These are phyloP conservation scores for Aspergillus sp. DNA, from an alignment of 2,329 filamentous ascomycete genomes.

Conservation along the genomic window DNA sequence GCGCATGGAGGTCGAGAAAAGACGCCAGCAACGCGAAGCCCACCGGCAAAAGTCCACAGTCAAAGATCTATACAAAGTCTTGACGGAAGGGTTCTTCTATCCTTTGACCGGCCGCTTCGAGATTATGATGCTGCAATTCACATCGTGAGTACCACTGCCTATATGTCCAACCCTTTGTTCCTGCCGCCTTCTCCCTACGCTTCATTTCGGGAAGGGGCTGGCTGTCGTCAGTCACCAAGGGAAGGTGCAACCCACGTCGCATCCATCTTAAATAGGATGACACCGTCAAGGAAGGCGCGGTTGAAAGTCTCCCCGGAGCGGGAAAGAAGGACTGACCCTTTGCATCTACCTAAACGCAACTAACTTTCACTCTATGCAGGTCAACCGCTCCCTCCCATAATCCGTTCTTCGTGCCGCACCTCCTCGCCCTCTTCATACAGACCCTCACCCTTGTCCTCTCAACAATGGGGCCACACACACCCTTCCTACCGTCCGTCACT, in stretches of 20 bases:
- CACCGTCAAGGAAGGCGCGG: background rate
- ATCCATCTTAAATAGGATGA: background rate
- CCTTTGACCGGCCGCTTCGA: conserved; percentile 83
- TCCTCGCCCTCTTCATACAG: conserved; percentile 81
- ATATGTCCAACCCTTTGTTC: background rate
- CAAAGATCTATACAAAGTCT: conserved; percentile 77
- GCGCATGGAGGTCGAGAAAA: conserved; percentile 68
- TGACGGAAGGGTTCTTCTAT: conserved; percentile 80
- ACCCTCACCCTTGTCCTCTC: conserved; percentile 84
- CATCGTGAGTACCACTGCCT: conserved; percentile 43
- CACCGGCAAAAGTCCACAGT: conserved; percentile 64
- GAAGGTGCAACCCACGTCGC: background rate
- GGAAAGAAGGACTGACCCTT: background rate
- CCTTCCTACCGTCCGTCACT: conserved; percentile 78
- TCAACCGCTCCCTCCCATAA: conserved; percentile 51
- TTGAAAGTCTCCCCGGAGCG: background rate
- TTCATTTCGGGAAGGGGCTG: too few relatives aligned
- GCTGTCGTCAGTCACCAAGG: too few relatives aligned
- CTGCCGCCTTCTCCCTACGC: background rate
- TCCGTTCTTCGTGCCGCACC: conserved; percentile 72
- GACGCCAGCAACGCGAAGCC: conserved; percentile 46
- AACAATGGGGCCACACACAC: conserved; percentile 77
- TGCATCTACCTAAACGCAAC: background rate
- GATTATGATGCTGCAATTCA: conserved; percentile 61
- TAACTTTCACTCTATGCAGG: conserved; percentile 19